Evolutionary conservation across 371 early-diverging fungal species (phyloP), one percentile per base, ranked within the genome.

Genomic region (Mortierella sp.): DNA sequence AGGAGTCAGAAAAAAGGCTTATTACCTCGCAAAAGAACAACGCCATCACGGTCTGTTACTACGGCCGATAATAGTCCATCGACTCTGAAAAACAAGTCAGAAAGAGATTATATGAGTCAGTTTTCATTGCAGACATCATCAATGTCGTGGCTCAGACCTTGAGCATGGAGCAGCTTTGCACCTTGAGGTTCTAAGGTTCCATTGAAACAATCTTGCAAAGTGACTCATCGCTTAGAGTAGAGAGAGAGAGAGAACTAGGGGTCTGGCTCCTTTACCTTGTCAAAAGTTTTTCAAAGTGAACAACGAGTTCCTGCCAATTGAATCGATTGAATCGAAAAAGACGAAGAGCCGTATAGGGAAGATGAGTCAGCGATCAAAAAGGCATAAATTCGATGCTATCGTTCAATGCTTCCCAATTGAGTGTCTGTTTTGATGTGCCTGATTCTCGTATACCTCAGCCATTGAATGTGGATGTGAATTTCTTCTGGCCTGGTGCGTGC

Each of bases 11-110:
- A 26, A 19, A 9, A 21, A 21, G 11, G 2, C 39, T 17, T 26
- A 6, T 19, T 80, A 87, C 89, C 80, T 82, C 84, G 81, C 42
- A 87, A 61, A 30, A 89, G 73, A 24, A 84, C 79, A 17, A 89
- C 88, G 4, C 89, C 89, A 75, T 89, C 89, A 62, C 85, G 68
- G 59, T 89, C 89, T 9, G 88, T 89, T 0, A 89, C 79, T 37
- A 87, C 67, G 7, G 87, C 86, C 7, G 84, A 83, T 58, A 85
- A 68, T 14, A 89, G 78, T 6, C 88, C 88, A 53, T 84, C 81
- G 6, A 81, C 71, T 43, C 81, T 81, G 58, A 28, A 28, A 21
- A 19, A 21, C 11, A 30, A 46, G 26, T 21, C 34, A 28, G 14
- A 30, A 8, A 23, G 27, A 9, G 30, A 31, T 2, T 14, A 50